phyloP scores from a whole-genome alignment of 2,329 filamentous ascomycete species.

The Colletotrichum gigasporum region DNA sequence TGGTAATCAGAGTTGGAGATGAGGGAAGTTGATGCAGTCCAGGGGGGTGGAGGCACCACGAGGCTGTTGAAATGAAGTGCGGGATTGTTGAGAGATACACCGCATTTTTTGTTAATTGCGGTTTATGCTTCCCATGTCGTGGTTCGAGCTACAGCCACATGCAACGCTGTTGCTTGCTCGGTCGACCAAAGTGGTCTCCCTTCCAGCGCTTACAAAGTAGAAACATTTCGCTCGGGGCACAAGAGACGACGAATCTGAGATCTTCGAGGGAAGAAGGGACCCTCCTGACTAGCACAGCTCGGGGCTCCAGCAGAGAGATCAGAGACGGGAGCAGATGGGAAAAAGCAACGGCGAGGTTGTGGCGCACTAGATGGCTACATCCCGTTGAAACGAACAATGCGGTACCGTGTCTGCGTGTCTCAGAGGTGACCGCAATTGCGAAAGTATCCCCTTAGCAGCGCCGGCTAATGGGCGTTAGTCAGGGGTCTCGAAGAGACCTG shows the following conservation, averaged over 20 bases:
- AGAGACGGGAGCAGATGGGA: conserved; percentile 1
- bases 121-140: conserved; percentile 11
- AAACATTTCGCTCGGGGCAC: too few species aligned
- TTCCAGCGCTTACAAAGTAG: too few species aligned
- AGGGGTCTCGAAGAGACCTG: conserved; percentile 16
- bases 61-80: conserved; percentile 15
- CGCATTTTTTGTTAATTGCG: conserved; percentile 6
- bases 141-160: neutral
- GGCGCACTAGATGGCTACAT: conserved; percentile 16
- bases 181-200: neutral
- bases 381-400: too few species aligned
- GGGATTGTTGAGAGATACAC: neutral
- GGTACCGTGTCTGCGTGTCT: neutral
- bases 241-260: too few species aligned
- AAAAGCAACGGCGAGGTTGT: conserved; percentile 14
- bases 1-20: conserved; percentile 27
- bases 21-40: conserved; percentile 19
- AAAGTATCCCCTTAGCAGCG: conserved; percentile 6
- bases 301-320: neutral
- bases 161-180: neutral
- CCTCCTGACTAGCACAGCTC: conserved; percentile 4
- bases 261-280: conserved; percentile 2
- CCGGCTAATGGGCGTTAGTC: conserved; percentile 18
- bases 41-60: neutral
- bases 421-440: neutral